phyloP scores from a whole-genome alignment of 768 basidiomycete genomes.

The Hebeloma cylindrosporum region DNA sequence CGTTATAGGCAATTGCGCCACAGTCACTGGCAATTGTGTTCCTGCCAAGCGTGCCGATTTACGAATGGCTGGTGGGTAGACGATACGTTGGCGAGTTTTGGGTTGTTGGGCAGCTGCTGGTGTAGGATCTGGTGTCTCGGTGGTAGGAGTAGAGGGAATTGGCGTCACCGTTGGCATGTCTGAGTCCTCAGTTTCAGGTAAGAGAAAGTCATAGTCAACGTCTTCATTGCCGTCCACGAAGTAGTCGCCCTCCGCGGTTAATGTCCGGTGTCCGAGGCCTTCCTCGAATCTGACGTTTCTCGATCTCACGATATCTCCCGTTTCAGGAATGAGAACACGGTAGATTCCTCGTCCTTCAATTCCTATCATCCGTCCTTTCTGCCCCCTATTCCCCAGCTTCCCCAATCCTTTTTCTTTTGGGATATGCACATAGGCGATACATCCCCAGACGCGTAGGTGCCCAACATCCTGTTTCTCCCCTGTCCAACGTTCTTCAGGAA shows the following conservation, averaged over 20 bases:
- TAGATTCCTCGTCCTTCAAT: slow-evolving; percentile 23
- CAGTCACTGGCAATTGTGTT: too few relatives aligned
- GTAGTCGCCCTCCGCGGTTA: not conserved
- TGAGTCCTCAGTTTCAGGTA: too few relatives aligned
- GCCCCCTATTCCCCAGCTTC: slow-evolving; percentile 15
- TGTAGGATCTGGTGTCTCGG: not conserved
- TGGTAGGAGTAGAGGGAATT: not conserved
- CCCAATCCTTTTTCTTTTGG: slow-evolving; percentile 15
- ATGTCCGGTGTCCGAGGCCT: slow-evolving; percentile 13
- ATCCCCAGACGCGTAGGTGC: slow-evolving; percentile 31
- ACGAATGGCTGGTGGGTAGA: not conserved
- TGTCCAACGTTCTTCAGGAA: slow-evolving; percentile 17
- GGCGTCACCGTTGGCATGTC: too few relatives aligned
- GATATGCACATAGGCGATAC: slow-evolving; percentile 28
- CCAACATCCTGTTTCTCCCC: slow-evolving; percentile 25
- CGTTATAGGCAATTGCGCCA: too few relatives aligned
- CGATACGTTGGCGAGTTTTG: not conserved
- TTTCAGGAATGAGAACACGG: slow-evolving; percentile 14
- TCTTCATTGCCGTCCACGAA: not conserved
- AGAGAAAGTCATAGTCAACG: not conserved
- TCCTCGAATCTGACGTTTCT: slow-evolving; percentile 29
- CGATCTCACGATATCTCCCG: slow-evolving; percentile 13
- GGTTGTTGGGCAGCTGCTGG: not conserved
- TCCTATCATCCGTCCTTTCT: slow-evolving; percentile 23
- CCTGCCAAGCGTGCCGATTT: not conserved